Evolutionary conservation across 2,329 filamentous ascomycete species (phyloP).

Genomic region (Phialocephala subalpina): DNA sequence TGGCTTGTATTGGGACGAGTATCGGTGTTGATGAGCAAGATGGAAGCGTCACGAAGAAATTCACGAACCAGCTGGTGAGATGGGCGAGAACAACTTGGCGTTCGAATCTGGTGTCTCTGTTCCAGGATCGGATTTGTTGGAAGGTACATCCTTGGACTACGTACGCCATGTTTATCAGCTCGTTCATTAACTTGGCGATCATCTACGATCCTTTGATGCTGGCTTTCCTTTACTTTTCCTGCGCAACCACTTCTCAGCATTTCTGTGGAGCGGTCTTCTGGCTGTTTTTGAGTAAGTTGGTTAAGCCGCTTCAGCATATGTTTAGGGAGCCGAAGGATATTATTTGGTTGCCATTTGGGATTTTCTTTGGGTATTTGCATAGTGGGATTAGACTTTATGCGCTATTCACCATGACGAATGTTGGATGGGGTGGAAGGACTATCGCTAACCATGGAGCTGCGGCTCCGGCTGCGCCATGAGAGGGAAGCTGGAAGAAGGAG

Average conservation of each 20-base stretch:
- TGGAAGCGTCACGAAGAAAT: constrained; percentile 66
- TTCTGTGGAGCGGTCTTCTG: constrained; percentile 16
- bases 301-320: constrained; percentile 65
- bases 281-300: constrained; percentile 56
- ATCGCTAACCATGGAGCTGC: neutral
- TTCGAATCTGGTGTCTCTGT: constrained; percentile 59
- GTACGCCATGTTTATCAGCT: constrained; percentile 63
- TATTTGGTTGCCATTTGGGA: constrained; percentile 54
- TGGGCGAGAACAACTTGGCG: constrained; percentile 68
- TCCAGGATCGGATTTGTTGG: constrained; percentile 50
- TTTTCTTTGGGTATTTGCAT: constrained; percentile 66
- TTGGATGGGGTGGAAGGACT: constrained; percentile 27
- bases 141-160: constrained; percentile 57
- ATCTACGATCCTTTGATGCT: constrained; percentile 52
- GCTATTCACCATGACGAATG: constrained; percentile 50
- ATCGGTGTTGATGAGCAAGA: constrained; percentile 32
- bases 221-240: constrained; percentile 42
- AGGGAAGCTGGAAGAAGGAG: too few species aligned
- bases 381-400: constrained; percentile 65
- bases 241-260: neutral
- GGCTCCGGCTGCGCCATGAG: neutral
- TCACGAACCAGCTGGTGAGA: constrained; percentile 59
- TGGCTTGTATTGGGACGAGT: constrained; percentile 41
- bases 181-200: constrained; percentile 63
- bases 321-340: constrained; percentile 59